Base-by-base conservation (phyloP, 345 rosid species). In the Odontarrhena argentea region DNA sequence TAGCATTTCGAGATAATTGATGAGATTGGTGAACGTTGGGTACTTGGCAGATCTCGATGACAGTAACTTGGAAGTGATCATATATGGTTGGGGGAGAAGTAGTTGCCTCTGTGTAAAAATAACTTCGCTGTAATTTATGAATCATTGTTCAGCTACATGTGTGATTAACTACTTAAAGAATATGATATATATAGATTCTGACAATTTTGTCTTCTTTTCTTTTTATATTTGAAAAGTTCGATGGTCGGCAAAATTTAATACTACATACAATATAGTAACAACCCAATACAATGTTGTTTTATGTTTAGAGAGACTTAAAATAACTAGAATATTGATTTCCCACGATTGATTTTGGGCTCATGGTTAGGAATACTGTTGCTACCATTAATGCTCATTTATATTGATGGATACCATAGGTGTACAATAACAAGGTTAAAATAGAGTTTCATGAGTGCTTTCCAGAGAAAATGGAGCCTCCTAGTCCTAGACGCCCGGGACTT, bases 21-120 rank as follows among this genome's bases (percentile, higher is more conserved):
- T 10, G 45, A 35, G 44, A 46, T 38, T 4, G 51, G 51, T 28
- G 15, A 48, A 35, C 2, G 71, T 12, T 67, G 6, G 64, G 47
- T 41, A 3, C 1, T 48, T 48, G n/a, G 13, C 2, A 58, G 37
- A 68, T 59, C 73, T 58, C 50, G 59, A 59, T 68, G 50, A 46
- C 28, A 47, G 40, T 18, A 18, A 18, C 22, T 18, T 18, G 22
- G 46, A 1, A 38, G 42, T 68, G 13, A 58, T 18, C 22, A 18
- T 58, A 49, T 59, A 49, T 59, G 44, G 73, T 69, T 69, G 73
- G 32, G 32, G 52, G 1, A 8, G 32, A 68, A 49, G 40, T 68
- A 57, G 48, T 67, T 47, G 6, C 38, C 46, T 67, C 51, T 45
- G 13, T 7, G 12, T 6, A 14, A 65, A 55, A 0, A 6, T 32